Evolutionary conservation across 345 rosid genomes (phyloP).

Genomic region (Aquilaria sinensis): DNA sequence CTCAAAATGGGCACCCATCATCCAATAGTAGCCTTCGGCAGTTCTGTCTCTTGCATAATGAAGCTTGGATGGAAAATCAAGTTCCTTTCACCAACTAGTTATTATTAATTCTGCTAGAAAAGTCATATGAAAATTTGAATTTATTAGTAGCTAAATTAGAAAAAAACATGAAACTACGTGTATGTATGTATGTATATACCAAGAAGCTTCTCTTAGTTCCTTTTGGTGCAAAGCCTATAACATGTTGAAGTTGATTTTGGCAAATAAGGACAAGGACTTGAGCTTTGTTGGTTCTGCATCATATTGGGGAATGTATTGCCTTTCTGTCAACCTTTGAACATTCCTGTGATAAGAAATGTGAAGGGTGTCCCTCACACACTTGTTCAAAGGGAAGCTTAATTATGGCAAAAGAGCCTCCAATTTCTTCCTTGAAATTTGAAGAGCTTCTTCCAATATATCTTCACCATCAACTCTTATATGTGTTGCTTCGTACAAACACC

Average conservation of each 20-base stretch:
- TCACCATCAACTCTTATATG: conserved; percentile 19
- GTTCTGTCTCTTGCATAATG: not conserved
- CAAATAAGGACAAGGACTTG: too few relatives aligned
- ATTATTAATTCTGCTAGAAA: too few relatives aligned
- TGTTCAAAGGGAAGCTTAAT: not conserved
- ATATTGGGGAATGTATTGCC: conserved; percentile 18
- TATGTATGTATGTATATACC: not conserved
- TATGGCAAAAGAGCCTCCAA: not conserved
- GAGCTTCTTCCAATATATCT: conserved; percentile 17
- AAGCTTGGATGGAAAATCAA: conserved; percentile 16
- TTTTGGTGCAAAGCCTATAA: conserved; percentile 14
- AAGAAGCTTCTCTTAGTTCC: conserved; percentile 11
- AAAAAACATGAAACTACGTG: not conserved
- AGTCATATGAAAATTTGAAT: too few relatives aligned
- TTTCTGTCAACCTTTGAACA: conserved; percentile 17
- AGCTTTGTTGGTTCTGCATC: not conserved
- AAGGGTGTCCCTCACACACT: conserved; percentile 10
- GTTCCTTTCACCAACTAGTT: conserved; percentile 19
- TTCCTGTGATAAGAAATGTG: conserved; percentile 15
- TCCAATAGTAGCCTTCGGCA: conserved; percentile 5
- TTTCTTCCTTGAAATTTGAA: not conserved
- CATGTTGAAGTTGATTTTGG: conserved; percentile 22
- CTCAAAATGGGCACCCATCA: conserved; percentile 13
- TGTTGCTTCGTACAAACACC: conserved; percentile 19
- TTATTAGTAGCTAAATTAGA: too few relatives aligned